These are phyloP conservation scores for Hericium alpestre DNA, from an alignment of 768 basidiomycete species.

Conservation along the genomic window DNA sequence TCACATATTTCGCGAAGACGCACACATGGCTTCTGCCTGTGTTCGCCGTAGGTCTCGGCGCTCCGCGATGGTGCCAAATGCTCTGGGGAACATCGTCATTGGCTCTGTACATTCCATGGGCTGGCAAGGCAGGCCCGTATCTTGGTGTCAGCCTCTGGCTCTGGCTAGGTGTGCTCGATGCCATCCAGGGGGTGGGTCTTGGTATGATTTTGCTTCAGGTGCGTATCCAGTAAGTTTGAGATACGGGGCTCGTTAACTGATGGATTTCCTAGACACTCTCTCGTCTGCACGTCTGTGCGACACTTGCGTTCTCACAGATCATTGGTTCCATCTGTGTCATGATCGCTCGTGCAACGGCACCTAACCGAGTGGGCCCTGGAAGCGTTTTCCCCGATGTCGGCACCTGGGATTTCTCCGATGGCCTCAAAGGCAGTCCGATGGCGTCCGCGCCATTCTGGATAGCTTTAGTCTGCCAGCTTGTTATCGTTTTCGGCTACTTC, in stretches of 20 bases:
- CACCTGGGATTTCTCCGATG: conserved; percentile 77
- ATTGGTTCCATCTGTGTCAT: conserved; percentile 88
- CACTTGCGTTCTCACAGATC: conserved; percentile 81
- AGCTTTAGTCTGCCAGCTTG: conserved; percentile 64
- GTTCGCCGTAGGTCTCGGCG: conserved; percentile 90
- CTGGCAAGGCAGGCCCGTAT: conserved; percentile 75
- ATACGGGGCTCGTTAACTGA: background rate
- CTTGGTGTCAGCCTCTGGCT: conserved; percentile 86
- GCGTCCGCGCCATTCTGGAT: conserved; percentile 83
- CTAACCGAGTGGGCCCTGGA: conserved; percentile 79
- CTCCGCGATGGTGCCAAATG: conserved; percentile 96
- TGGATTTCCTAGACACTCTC: conserved; percentile 55
- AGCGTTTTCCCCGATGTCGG: conserved; percentile 89
- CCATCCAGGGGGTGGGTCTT: conserved; percentile 87
- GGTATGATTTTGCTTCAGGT: conserved; percentile 81
- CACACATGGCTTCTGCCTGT: conserved; percentile 94
- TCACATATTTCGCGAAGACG: conserved; percentile 83
- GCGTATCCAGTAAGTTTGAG: conserved; percentile 1
- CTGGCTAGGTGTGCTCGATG: conserved; percentile 91
- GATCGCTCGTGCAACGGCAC: conserved; percentile 84
- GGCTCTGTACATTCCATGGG: conserved; percentile 91
- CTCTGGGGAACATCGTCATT: conserved; percentile 93
- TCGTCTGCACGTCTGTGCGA: conserved; percentile 88
- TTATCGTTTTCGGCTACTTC: conserved; percentile 88
- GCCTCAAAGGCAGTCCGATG: conserved; percentile 70